Evolutionary conservation across 2,329 filamentous ascomycete species (phyloP).

Genomic region (Colletotrichum orbiculare): DNA sequence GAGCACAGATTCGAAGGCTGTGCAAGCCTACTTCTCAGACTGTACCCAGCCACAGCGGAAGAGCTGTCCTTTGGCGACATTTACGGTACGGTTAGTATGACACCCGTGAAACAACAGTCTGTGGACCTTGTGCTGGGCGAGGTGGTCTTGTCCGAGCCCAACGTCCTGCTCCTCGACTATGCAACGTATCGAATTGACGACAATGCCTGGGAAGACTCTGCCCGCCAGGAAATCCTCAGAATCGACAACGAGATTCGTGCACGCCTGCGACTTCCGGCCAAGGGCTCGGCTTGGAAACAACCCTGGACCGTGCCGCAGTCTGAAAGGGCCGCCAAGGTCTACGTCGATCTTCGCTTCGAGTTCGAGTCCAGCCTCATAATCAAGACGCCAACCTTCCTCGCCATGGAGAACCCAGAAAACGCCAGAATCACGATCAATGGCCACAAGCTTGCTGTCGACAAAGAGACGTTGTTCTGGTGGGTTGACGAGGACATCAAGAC

Average conservation of each 20-base stretch:
- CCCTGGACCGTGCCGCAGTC: constrained; percentile 41
- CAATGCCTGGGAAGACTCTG: constrained; percentile 37
- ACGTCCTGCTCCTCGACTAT: constrained; percentile 46
- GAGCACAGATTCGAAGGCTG: constrained; percentile 44
- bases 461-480: constrained; percentile 40
- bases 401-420: constrained; percentile 42
- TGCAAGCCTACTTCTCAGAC: constrained; percentile 42
- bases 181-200: constrained; percentile 41
- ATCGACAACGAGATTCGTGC: constrained; percentile 45
- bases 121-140: constrained; percentile 22
- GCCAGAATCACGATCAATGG: constrained; percentile 40
- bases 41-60: constrained; percentile 19
- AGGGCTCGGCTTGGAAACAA: constrained; percentile 42
- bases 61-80: constrained; percentile 2
- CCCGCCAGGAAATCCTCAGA: constrained; percentile 41
- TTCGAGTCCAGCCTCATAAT: constrained; percentile 40
- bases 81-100: not conserved
- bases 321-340: constrained; percentile 38
- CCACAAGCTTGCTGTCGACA: constrained; percentile 5
- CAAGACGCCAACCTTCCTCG: constrained; percentile 34
- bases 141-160: constrained; percentile 42
- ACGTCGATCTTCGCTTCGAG: constrained; percentile 41
- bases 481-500: constrained; percentile 46
- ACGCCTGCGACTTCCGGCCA: constrained; percentile 40
- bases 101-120: not conserved